Conservation (phyloP, 1,284 basidiomycete species). For the Testicularia cyperi region DNA sequence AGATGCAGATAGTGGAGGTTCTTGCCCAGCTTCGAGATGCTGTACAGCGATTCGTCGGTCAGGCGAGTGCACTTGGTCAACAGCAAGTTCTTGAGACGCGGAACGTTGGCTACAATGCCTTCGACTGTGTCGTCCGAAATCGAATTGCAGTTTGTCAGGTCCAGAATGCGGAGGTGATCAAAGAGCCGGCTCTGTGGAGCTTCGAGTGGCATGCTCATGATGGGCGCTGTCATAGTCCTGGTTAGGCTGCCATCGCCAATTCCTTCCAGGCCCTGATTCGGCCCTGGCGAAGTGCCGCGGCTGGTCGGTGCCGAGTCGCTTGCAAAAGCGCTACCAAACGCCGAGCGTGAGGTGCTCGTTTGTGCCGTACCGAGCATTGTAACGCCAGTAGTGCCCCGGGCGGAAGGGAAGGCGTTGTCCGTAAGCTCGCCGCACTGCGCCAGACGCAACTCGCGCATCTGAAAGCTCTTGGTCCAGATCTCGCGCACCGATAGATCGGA, state of each 20-base stretch:
- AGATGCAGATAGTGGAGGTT: slow-evolving; percentile 93
- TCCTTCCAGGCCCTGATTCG: slow-evolving; percentile 1
- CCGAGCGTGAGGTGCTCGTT: slow-evolving; percentile 8
- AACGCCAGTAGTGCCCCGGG: slow-evolving; percentile 25
- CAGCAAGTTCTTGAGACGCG: slow-evolving; percentile 86
- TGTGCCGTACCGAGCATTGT: slow-evolving; percentile 30
- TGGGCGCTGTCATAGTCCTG: slow-evolving; percentile 3
- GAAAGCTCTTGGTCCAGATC: slow-evolving; percentile 75
- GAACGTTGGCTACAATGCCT: slow-evolving; percentile 82
- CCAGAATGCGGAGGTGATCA: slow-evolving; percentile 57
- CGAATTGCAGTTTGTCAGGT: slow-evolving; percentile 75
- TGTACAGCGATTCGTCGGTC: slow-evolving; percentile 82
- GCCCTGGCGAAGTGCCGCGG: slow-evolving; percentile 33
- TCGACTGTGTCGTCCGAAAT: slow-evolving; percentile 87
- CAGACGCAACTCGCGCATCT: slow-evolving; percentile 88
- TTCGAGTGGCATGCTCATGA: slow-evolving; percentile 6
- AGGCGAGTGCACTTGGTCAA: slow-evolving; percentile 85
- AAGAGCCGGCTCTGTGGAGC: slow-evolving; percentile 40
- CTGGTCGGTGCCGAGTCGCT: slow-evolving; percentile 37
- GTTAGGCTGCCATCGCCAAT: slow-evolving; percentile 7
- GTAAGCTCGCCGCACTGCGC: slow-evolving; percentile 78
- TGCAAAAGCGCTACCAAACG: slow-evolving; percentile 1
- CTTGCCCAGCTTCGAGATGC: slow-evolving; percentile 82
- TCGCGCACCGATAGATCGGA: slow-evolving; percentile 78
- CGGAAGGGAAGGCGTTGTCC: slow-evolving; percentile 80